Percentiles rank a stretch among this genome's conserved stretches.
Evolutionary conservation across 306 rosid genomes (phyloP).

Genomic region (Bauhinia variegata): DNA sequence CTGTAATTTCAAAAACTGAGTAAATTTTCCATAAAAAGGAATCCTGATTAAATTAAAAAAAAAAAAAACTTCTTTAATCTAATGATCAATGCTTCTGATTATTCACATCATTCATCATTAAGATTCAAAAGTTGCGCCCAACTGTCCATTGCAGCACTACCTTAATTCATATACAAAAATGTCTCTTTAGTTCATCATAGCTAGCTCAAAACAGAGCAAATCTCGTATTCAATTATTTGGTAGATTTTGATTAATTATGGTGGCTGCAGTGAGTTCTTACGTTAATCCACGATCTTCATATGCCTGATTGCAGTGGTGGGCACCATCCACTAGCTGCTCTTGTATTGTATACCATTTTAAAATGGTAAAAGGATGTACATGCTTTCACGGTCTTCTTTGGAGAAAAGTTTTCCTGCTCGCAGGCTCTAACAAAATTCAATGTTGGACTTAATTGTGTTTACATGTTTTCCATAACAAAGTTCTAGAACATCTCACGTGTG

Average conservation of each 20-base stretch:
- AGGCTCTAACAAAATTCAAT: constrained; percentile 3
- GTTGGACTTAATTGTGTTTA: constrained; percentile 7
- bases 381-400: not conserved
- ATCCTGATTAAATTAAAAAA: not conserved
- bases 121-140: not conserved
- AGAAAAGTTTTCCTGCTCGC: constrained; percentile 11
- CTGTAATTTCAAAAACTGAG: no score
- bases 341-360: constrained; percentile 16
- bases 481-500: no score
- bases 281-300: constrained; percentile 4
- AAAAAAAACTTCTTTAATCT: constrained; percentile 12
- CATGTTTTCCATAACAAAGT: no score
- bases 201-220: no score
- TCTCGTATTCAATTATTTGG: no score
- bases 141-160: not conserved
- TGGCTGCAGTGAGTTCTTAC: not conserved
- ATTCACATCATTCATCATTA: constrained; percentile 24
- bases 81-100: constrained; percentile 1
- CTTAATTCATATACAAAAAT: no score
- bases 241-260: not conserved
- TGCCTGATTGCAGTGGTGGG: constrained; percentile 18
- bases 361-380: constrained; percentile 7
- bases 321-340: constrained; percentile 36
- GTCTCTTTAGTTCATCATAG: not conserved
- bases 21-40: no score